A percentile compares a stretch with the other conserved stretches of the same genome.
phyloP scores from a whole-genome alignment of 2,329 filamentous ascomycete genomes.

The Trematosphaeria pertusa region DNA sequence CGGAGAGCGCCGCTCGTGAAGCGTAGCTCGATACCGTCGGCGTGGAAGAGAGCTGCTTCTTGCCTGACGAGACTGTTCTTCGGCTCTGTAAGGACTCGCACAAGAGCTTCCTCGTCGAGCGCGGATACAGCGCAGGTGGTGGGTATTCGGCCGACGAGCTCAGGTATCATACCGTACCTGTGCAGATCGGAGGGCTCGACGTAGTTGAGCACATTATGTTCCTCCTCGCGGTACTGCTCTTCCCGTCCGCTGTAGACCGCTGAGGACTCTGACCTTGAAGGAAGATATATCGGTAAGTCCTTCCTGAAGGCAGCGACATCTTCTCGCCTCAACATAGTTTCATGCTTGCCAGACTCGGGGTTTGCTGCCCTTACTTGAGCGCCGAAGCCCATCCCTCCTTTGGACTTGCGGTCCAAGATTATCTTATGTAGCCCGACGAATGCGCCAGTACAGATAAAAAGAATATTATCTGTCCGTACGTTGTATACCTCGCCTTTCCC shows the following conservation, averaged over 20 bases:
- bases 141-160: slow-evolving; percentile 94
- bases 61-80: slow-evolving; percentile 87
- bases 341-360: slow-evolving; percentile 58
- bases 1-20: slow-evolving; percentile 85
- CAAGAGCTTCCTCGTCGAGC: slow-evolving; percentile 71
- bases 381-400: slow-evolving; percentile 88
- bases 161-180: slow-evolving; percentile 88
- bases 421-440: slow-evolving; percentile 92
- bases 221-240: slow-evolving; percentile 28
- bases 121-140: slow-evolving; percentile 86
- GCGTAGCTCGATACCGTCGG: slow-evolving; percentile 76
- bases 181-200: slow-evolving; percentile 79
- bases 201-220: slow-evolving; percentile 70
- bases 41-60: slow-evolving; percentile 86
- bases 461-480: slow-evolving; percentile 92
- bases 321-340: slow-evolving; percentile 66
- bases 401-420: slow-evolving; percentile 84
- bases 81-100: slow-evolving; percentile 90
- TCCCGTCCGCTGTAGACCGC: slow-evolving; percentile 27
- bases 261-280: slow-evolving; percentile 34
- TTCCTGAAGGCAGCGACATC: slow-evolving; percentile 64
- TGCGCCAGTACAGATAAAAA: slow-evolving; percentile 96
- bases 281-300: slow-evolving; percentile 63
- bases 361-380: slow-evolving; percentile 72
- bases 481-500: slow-evolving; percentile 68